Percentiles rank a stretch among this genome's conserved stretches.
Evolutionary conservation across 805 yeast genomes (phyloP).

Genomic region (Metschnikowia picachoensis): DNA sequence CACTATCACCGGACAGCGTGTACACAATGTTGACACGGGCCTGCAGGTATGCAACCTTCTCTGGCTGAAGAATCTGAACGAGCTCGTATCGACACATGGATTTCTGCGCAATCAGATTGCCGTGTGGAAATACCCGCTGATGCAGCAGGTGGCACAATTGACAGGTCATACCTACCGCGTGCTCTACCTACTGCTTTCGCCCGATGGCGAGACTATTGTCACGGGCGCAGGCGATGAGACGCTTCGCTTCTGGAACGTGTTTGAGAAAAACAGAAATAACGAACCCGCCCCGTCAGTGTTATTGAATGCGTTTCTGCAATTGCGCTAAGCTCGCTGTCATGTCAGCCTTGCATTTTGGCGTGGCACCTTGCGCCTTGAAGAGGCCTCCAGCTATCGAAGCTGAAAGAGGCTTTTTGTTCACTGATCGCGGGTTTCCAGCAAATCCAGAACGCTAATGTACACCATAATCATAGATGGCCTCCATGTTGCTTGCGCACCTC

Average conservation of each 20-base stretch:
- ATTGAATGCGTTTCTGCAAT: slow-evolving; percentile 70
- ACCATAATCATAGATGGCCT: too few species aligned
- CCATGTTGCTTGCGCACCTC: too few species aligned
- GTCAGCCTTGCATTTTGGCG: too few species aligned
- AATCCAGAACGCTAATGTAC: too few species aligned
- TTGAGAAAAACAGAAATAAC: slow-evolving; percentile 67
- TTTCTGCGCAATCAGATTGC: slow-evolving; percentile 86
- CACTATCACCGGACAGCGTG: slow-evolving; percentile 67
- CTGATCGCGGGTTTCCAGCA: too few species aligned
- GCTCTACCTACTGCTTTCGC: slow-evolving; percentile 81
- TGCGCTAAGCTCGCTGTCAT: slow-evolving; percentile 39
- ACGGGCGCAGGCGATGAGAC: slow-evolving; percentile 99
- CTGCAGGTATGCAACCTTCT: slow-evolving; percentile 92
- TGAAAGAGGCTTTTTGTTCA: too few species aligned
- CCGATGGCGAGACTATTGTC: slow-evolving; percentile 94
- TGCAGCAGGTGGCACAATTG: slow-evolving; percentile 89
- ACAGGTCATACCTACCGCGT: slow-evolving; percentile 95
- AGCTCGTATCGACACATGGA: slow-evolving; percentile 92
- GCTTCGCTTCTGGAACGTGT: slow-evolving; percentile 90
- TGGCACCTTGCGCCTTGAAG: too few species aligned
- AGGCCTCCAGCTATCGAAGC: too few species aligned
- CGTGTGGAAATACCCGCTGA: slow-evolving; percentile 88
- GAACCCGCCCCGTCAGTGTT: slow-evolving; percentile 59
- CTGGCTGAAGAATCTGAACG: slow-evolving; percentile 92
- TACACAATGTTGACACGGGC: slow-evolving; percentile 87